Base-by-base conservation (phyloP, 148 eudicot genomes). In the Hydrangea macrophylla region DNA sequence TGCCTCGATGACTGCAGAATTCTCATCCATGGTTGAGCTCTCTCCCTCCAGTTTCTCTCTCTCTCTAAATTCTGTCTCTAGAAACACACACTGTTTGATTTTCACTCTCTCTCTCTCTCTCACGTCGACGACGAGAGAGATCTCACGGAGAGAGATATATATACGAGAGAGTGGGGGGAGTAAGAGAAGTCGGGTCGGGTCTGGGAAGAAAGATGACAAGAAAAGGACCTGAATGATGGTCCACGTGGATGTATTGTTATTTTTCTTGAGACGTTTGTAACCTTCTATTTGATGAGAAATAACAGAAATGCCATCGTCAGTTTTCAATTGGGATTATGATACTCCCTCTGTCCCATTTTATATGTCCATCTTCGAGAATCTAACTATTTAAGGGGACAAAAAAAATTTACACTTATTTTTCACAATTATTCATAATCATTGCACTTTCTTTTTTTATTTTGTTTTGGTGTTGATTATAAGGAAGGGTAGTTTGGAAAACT, bases 241-340 rank as follows among this genome's bases (percentile, higher is more conserved):
- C 69, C 69, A 66, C 69, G 69, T 66, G 69, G 59, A 53, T 31
- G 69, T 6, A 11, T 31, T n/a, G 53, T 53, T 32, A 22, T 33
- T 66, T 32, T 8, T 8, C 0, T n/a, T 65, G 12, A 33, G 37
- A 40, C 58, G 10, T 4, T 48, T 0, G 9, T 32, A 9, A 26
- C 69, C 42, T 22, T 36, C n/a, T 20, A 5, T 20, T 0, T 3
- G 1, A 7, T 0, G 23, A 0, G 28, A 44, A 64, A 64, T 45
- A 17, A 44, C 67, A 28, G 23, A 27, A 44, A 26, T 44, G 26
- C 55, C 67, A 64, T 50, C 50, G 0, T 7, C n/a, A 2, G 32
- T 9, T 24, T 42, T 62, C 8, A 8, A 35, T 35, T 35, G 39
- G 39, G 39, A 3, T 35, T 35, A 35, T 35, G n/a, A n/a, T n/a